Evolutionary conservation across 257 asterid species (phyloP), one percentile per base, ranked within the genome.

Genomic region (Scutellaria baicalensis): DNA sequence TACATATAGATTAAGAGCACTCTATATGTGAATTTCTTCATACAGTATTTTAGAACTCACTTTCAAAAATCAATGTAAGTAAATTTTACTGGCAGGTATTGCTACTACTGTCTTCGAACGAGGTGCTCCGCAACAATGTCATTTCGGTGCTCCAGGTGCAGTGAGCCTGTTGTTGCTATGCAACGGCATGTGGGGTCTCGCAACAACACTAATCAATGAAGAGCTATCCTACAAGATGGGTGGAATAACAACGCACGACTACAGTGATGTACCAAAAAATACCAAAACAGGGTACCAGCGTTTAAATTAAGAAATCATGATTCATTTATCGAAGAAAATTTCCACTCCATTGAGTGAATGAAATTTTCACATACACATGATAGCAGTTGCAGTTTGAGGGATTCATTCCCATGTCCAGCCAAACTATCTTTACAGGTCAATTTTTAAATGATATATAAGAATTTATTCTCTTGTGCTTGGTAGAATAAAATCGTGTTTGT

Each of bases 51-150:
- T 27, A 5, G 33, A 27, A 27, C 33, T 27, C 43, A 17, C 39
- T n/a, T 65, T 59, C 9, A 48, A 8, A 38, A 33, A 74, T 66
- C 51, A n/a, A 36, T 23, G 8, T 17, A 23, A 47, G 51, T 59
- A 58, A 55, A 49, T 68, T 57, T 44, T 76, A 47, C 60, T 71
- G 65, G 54, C 84, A 93, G 98, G 88, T 91, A 88, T 68, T 93
- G 97, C 71, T 93, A 93, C 78, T 93, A 84, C 72, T 93, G 95
- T 76, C 92, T 93, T 56, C 84, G 91, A 68, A 93, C 95, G 6
- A 79, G 97, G 69, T 91, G 97, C 79, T 83, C 92, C 18, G 94
- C 94, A 35, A 54, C 94, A 64, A 84, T 79, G 75, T 77, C 96
- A 2, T 93, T 88, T 61, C 84, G 90, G 78, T 93, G 98, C 84